A percentile compares a stretch with the other conserved stretches of the same genome.
These are phyloP conservation scores for Phytophthora sp. DNA, from an alignment of 352 stramenopile genomes.

Conservation along the genomic window DNA sequence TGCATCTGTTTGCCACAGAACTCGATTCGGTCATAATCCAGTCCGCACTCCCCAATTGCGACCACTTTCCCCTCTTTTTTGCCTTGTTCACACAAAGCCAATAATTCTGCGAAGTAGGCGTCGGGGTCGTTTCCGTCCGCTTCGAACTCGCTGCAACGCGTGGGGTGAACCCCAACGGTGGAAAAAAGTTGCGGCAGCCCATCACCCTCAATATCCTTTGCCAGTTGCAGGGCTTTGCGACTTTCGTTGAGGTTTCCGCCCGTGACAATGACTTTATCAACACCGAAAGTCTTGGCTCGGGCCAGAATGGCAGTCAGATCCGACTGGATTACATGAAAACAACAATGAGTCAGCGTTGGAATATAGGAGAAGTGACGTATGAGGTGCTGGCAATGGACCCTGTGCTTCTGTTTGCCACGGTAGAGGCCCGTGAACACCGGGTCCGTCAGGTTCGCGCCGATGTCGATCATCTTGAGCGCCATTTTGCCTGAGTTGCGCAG, in stretches of 20 bases:
- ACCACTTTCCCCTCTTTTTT: constrained; percentile 76
- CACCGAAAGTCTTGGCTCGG: constrained; percentile 80
- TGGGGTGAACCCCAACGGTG: constrained; percentile 92
- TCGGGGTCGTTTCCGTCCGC: constrained; percentile 56
- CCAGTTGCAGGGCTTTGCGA: constrained; percentile 41
- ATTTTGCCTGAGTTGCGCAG: constrained; percentile 24
- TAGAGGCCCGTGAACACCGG: constrained; percentile 92
- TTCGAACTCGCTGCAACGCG: constrained; percentile 91
- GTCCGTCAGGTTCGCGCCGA: constrained; percentile 95
- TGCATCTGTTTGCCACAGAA: constrained; percentile 94
- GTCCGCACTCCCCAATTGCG: constrained; percentile 96
- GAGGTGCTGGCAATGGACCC: constrained; percentile 47
- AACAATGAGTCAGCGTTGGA: constrained; percentile 12
- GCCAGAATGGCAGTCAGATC: constrained; percentile 90
- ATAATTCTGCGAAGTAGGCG: constrained; percentile 64
- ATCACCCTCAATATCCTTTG: constrained; percentile 20
- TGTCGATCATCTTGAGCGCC: constrained; percentile 83
- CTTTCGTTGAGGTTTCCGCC: constrained; percentile 65
- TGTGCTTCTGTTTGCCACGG: constrained; percentile 88
- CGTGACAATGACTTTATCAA: constrained; percentile 94
- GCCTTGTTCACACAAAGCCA: constrained; percentile 64
- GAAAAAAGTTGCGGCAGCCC: constrained; percentile 51
- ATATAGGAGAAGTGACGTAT: neutral
- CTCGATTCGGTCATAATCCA: constrained; percentile 97
- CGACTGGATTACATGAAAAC: constrained; percentile 35